Base-by-base conservation (phyloP, 108 stramenopile genomes). In the Nitzschia sp. region DNA sequence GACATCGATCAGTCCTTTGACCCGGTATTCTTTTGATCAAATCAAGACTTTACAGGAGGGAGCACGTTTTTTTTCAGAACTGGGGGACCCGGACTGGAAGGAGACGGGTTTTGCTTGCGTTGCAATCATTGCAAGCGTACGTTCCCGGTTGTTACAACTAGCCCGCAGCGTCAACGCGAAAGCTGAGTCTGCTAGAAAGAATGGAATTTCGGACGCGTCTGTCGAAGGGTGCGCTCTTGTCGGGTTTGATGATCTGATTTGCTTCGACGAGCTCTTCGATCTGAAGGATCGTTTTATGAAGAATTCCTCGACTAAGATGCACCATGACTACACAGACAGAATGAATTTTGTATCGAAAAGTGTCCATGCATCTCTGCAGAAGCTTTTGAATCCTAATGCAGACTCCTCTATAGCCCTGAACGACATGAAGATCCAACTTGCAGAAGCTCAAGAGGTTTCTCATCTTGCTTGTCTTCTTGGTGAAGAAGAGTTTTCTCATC, bases 201-300 rank as follows among this genome's bases (percentile, higher is more conserved):
- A 65, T 42, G 63, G 72, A 1, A 46, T 72, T 25, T 15, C 6
- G 2, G 63, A 72, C 49, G 72, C 59, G 11, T 6, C 13, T 30
- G 13, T 30, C 11, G 63, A 55, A 3, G 62, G 63, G 25, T n/a
- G 46, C 1, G 51, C 0, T 71, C 66, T 76, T 33, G 28, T 49
- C 33, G 26, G 9, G 19, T 60, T 67, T 30, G 33, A 30, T 24
- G 51, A 45, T 21, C 62, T 24, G 21, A 19, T 42, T 23, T 48
- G 51, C 26, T 69, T 69, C 35, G 75, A 76, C 46, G 54, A 76
- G 23, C 51, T 64, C 36, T 36, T 67, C 26, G 45, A 59, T 11
- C 36, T 65, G 31, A 36, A 76, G 34, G 54, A 68, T 25, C 48
- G 70, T n/a, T 71, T 81, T 53, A 26, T 81, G 8, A 35, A 46